A percentile compares a stretch with the other conserved stretches of the same genome.
phyloP scores from a whole-genome alignment of 2,329 filamentous ascomycete species.

The Claviceps humidiphila region DNA sequence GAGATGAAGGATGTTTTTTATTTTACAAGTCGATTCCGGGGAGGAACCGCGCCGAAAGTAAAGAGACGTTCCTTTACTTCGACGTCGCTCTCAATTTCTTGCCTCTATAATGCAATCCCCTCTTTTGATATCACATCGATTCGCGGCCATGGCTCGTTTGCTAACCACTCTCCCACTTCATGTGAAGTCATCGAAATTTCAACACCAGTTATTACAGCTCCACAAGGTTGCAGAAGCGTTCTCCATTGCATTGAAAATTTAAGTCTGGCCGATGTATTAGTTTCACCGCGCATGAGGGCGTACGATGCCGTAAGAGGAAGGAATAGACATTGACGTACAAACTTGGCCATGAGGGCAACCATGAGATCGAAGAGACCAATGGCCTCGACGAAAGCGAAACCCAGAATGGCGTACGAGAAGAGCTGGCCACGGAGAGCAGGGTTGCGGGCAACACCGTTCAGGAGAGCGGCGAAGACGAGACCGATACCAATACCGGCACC shows the following conservation, averaged over 20 bases:
- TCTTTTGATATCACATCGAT: constrained; percentile 22
- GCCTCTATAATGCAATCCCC: constrained; percentile 27
- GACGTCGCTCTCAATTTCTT: constrained; percentile 25
- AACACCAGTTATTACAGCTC: constrained; percentile 19
- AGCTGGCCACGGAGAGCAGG: constrained; percentile 88
- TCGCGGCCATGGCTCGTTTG: constrained; percentile 14
- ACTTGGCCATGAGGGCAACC: constrained; percentile 91
- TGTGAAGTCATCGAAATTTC: constrained; percentile 15
- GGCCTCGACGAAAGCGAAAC: constrained; percentile 91
- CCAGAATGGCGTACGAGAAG: constrained; percentile 90
- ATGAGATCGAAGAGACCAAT: constrained; percentile 82
- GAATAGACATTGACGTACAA: constrained; percentile 39
- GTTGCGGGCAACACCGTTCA: constrained; percentile 87
- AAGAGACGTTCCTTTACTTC: constrained; percentile 17
- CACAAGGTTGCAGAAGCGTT: constrained; percentile 23
- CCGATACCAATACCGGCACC: constrained; percentile 92
- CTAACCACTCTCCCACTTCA: constrained; percentile 14
- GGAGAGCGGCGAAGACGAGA: constrained; percentile 82
- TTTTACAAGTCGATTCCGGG: constrained; percentile 27
- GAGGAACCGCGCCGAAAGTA: constrained; percentile 19
- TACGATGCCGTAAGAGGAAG: background rate
- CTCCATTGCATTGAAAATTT: constrained; percentile 21
- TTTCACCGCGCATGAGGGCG: background rate
- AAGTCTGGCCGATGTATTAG: constrained; percentile 18
- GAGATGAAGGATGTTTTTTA: constrained; percentile 30